These are phyloP conservation scores for Artomyces pyxidatus DNA, from an alignment of 768 basidiomycete genomes.

Conservation along the genomic window DNA sequence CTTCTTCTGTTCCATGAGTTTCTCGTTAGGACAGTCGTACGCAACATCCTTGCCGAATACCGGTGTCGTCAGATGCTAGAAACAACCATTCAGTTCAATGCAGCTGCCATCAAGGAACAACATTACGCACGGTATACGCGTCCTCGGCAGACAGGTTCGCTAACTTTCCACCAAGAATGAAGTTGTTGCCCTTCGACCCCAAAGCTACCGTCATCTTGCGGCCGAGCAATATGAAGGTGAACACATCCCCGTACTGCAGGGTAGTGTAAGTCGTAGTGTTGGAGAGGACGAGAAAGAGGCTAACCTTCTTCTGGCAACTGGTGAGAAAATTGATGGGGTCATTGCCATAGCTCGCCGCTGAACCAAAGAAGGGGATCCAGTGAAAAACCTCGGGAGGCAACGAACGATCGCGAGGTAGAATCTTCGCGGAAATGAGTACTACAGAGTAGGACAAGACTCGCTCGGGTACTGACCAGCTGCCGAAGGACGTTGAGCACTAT, in stretches of 20 bases:
- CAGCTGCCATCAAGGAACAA: background rate
- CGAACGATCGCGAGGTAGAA: constrained; percentile 58
- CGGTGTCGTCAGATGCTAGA: constrained; percentile 83
- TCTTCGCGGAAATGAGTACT: constrained; percentile 30
- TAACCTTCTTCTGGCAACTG: constrained; percentile 67
- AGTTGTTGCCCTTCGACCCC: constrained; percentile 88
- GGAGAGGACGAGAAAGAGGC: constrained; percentile 7
- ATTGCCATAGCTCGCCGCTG: constrained; percentile 82
- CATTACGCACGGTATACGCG: constrained; percentile 73
- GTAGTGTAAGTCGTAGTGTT: too few species aligned
- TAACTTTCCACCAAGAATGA: constrained; percentile 89
- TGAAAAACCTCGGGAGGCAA: constrained; percentile 92
- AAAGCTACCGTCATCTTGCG: constrained; percentile 86
- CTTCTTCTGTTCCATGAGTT: constrained; percentile 98
- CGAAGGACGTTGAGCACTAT: constrained; percentile 68
- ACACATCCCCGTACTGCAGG: constrained; percentile 87
- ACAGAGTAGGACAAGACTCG: background rate
- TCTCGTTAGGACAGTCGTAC: constrained; percentile 92
- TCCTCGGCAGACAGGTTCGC: constrained; percentile 92
- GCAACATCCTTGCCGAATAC: constrained; percentile 97
- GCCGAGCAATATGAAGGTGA: constrained; percentile 89
- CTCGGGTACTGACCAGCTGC: constrained; percentile 55
- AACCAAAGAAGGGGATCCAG: constrained; percentile 84
- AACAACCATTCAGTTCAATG: constrained; percentile 11
- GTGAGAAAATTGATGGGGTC: constrained; percentile 89